These are phyloP conservation scores for Sporothrix globosa DNA, from an alignment of 2,329 filamentous ascomycete genomes.

Conservation along the genomic window DNA sequence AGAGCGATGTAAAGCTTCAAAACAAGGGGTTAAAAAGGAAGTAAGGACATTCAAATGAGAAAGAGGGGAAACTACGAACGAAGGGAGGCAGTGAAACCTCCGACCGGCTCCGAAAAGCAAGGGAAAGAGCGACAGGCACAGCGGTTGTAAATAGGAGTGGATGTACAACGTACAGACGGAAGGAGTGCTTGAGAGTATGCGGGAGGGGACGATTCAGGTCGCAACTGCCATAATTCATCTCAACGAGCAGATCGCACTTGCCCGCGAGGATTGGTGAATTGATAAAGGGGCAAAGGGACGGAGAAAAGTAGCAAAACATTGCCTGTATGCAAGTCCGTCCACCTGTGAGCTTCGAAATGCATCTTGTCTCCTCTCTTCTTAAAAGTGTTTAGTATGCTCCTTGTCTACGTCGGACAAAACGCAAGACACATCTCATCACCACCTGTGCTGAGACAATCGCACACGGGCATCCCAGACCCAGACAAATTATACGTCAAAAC, in stretches of 20 bases:
- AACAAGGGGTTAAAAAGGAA: background rate
- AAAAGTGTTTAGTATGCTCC: background rate
- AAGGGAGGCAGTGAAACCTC: background rate
- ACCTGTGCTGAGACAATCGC: slow-evolving; percentile 14
- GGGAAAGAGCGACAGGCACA: slow-evolving; percentile 16
- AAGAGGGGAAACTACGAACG: background rate
- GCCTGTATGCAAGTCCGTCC: background rate
- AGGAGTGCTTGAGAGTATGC: background rate
- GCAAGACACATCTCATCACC: slow-evolving; percentile 8
- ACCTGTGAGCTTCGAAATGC: slow-evolving; percentile 12
- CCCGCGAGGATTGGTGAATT: background rate
- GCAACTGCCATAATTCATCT: background rate
- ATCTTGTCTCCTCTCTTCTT: slow-evolving; percentile 4
- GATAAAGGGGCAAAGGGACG: background rate
- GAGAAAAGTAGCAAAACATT: slow-evolving; percentile 8
- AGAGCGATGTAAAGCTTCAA: slow-evolving; percentile 4
- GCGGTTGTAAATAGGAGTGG: background rate
- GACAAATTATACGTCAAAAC: slow-evolving; percentile 29
- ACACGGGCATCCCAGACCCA: background rate
- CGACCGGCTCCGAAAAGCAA: slow-evolving; percentile 10
- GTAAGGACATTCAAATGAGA: background rate
- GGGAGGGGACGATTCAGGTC: slow-evolving; percentile 3
- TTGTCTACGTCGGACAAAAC: background rate
- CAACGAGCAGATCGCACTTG: slow-evolving; percentile 8
- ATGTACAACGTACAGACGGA: background rate